Base-by-base conservation (phyloP, 2,329 filamentous ascomycete species). In the Colletotrichum sansevieriae region DNA sequence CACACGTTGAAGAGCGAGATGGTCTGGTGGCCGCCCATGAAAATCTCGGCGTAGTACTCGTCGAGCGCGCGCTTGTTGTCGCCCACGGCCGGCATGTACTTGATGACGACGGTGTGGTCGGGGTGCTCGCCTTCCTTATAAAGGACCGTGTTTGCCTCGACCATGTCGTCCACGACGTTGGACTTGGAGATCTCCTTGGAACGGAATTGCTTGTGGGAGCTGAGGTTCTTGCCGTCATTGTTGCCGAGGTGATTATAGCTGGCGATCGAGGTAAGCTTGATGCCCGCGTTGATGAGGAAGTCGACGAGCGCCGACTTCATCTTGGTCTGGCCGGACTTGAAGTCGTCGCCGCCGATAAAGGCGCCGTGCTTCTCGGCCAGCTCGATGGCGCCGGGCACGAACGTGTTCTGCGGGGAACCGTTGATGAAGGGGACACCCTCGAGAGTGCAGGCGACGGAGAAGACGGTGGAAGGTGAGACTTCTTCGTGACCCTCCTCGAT, bases 171-270 rank as follows among this genome's bases (percentile, higher is more conserved):
- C 64, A 99, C 96, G 12, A 99, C 96, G 79, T 98, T 99, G 76
- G 94, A 97, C 88, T 99, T 99, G 83, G 93, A 97, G 75, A 99
- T 99, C 84, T 99, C 96, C 89, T 99, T 99, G 83, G 94, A 97
- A 76, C 96, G 95, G 90, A 99, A 99, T 83, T 98, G 96, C 85
- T 92, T 94, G 81, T 98, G 95, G 49, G 95, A 97, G 84, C 93
- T 97, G 75, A 99, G 83, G 85, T 99, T 99, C 90, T 95, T 98
- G 85, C 96, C 96, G 79, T 99, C 95, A 79, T 99, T 99, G 89
- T 99, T 99, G 77, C 96, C 96, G 64, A 99, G 91, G 81, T 99
- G 96, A 86, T 99, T 99, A 90, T 99, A 99, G 83, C 93, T 97
- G 73, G 96, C 94, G 83, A 99, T 98, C 46, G 95, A 97, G 69